Conservation (phyloP, 495 filamentous ascomycete genomes). For the Penicillium longicatenatum region DNA sequence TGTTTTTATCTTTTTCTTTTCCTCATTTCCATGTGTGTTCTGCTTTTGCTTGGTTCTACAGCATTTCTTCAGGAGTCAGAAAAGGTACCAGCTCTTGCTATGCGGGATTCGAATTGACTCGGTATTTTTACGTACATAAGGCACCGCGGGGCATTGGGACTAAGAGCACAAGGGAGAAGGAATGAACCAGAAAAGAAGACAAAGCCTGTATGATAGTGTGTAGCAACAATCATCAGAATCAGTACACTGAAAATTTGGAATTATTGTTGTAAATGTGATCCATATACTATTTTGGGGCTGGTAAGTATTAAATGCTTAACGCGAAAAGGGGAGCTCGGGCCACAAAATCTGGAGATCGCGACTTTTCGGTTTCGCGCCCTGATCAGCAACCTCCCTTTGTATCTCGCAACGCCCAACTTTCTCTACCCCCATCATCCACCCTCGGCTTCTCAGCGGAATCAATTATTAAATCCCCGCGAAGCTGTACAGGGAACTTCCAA, state of each 20-base stretch:
- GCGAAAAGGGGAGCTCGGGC: conserved; percentile 42
- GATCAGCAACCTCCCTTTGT: conserved; percentile 17
- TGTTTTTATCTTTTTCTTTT: conserved; percentile 5
- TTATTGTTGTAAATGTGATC: not conserved
- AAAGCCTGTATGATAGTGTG: conserved; percentile 3
- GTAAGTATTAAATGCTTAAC: conserved; percentile 8
- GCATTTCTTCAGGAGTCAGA: conserved; percentile 20
- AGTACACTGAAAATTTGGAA: not conserved
- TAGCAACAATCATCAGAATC: not conserved
- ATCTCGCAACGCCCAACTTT: conserved; percentile 16
- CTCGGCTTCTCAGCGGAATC: not conserved
- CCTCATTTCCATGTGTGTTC: conserved; percentile 3
- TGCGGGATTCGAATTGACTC: not conserved
- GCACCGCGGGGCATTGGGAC: conserved; percentile 9
- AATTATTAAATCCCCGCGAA: not conserved
- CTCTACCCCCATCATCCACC: conserved; percentile 7
- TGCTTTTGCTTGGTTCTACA: not conserved
- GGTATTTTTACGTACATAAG: conserved; percentile 24
- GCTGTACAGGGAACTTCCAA: not conserved
- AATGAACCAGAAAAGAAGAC: not conserved
- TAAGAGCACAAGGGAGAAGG: not conserved
- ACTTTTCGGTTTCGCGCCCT: conserved; percentile 42
- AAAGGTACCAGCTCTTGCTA: not conserved
- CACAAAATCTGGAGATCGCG: conserved; percentile 46
- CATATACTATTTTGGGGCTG: not conserved